Evolutionary conservation across 441 rosid species (phyloP), one percentile per base, ranked within the genome.

Genomic region (Brassica hybrid): DNA sequence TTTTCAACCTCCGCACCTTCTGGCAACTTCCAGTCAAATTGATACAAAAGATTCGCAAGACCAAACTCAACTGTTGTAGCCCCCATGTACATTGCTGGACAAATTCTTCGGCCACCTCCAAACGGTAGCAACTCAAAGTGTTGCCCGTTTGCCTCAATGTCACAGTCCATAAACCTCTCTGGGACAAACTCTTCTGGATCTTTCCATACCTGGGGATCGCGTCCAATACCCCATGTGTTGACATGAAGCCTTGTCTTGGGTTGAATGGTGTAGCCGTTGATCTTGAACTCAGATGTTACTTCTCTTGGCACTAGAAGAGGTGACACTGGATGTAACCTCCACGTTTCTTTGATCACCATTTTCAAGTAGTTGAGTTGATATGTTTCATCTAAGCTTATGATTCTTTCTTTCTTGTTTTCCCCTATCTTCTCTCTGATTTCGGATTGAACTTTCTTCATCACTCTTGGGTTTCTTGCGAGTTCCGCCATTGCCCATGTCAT

Each of bases 291-390:
- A n/a, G 80, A 76, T 0, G 69, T 65, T 60, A 86, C 69, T 71
- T 64, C 74, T 76, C 89, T 83, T 1, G 91, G 83, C 1, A 84
- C 70, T 56, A 89, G 50, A 76, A 88, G 71, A 2, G 87, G 88
- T 3, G 79, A 73, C 19, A 73, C 78, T 5, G 86, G 94, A 72
- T 89, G 93, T 64, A 85, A 63, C 32, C 93, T 36, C 83, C 83
- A 80, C 11, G 89, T 83, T 83, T 89, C 93, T 60, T 87, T 89
- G 6, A 83, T 81, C 18, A 90, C 83, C 77, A 87, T 81, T 13
- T 82, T 70, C 1, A 88, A 63, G 76, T 81, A 85, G 1, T 52
- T 79, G 30, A 89, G 72, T 2, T 77, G 63, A 6, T 71, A 43
- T 7, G 77, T 73, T 45, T 85, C 88, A 11, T 70, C 84, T 75